phyloP scores from a whole-genome alignment of 1,284 basidiomycete species.

The Fistulina hepatica region DNA sequence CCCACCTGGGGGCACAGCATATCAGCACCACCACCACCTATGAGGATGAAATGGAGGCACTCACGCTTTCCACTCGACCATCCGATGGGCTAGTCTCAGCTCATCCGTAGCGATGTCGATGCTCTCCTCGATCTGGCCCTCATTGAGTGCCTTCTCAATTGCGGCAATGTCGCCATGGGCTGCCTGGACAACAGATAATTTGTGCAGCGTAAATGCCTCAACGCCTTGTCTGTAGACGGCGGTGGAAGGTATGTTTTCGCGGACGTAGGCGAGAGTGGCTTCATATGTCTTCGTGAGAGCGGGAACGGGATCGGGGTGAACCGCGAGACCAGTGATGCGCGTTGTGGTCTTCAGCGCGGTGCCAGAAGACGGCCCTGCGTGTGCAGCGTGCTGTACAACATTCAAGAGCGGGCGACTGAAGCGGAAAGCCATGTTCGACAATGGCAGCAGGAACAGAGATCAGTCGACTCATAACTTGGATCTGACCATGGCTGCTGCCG shows the following conservation, averaged over 20 bases:
- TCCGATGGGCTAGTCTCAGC: slow-evolving; percentile 66
- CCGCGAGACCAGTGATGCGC: slow-evolving; percentile 64
- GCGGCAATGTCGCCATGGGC: slow-evolving; percentile 55
- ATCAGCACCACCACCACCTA: slow-evolving; percentile 10
- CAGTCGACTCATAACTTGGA: slow-evolving; percentile 1
- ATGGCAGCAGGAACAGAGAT: slow-evolving; percentile 4
- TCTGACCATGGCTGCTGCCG: slow-evolving; percentile 26
- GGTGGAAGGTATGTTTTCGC: slow-evolving; percentile 63
- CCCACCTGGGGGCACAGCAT: no score
- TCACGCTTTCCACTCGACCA: slow-evolving; percentile 95
- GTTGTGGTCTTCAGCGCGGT: slow-evolving; percentile 38
- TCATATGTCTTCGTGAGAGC: slow-evolving; percentile 70
- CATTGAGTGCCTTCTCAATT: slow-evolving; percentile 64
- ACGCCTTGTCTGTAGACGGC: slow-evolving; percentile 89
- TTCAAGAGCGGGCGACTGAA: slow-evolving; percentile 63
- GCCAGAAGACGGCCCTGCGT: neutral
- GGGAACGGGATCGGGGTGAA: slow-evolving; percentile 73
- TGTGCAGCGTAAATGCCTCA: slow-evolving; percentile 78
- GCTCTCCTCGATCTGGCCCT: slow-evolving; percentile 78
- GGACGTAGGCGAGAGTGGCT: slow-evolving; percentile 64
- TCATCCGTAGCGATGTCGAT: slow-evolving; percentile 81
- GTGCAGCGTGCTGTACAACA: slow-evolving; percentile 41
- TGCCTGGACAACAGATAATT: slow-evolving; percentile 63
- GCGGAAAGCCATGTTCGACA: slow-evolving; percentile 53
- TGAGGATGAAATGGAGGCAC: slow-evolving; percentile 27